Evolutionary conservation across 257 asterid genomes (phyloP).

Genomic region (Gynochthodes officinalis): DNA sequence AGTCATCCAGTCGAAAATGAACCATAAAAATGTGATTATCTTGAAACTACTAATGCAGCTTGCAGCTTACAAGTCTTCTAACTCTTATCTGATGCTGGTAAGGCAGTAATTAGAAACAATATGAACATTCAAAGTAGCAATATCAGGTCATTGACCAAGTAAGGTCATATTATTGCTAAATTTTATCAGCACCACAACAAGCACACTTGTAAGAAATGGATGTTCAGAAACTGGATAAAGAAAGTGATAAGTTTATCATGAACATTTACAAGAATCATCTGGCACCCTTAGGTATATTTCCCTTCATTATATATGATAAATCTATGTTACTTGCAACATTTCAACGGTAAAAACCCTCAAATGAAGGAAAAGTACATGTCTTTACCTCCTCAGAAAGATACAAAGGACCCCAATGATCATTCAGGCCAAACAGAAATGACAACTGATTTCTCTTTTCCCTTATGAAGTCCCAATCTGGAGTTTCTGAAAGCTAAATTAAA

Average conservation of each 20-base stretch:
- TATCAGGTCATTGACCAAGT: neutral
- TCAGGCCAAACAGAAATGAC: conserved; percentile 70
- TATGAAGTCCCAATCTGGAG: conserved; percentile 72
- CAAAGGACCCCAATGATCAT: conserved; percentile 97
- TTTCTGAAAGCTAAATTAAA: conserved; percentile 49
- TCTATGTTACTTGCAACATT: too few relatives aligned
- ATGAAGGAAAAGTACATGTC: neutral
- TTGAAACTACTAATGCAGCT: neutral
- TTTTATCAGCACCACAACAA: neutral
- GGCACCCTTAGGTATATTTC: neutral
- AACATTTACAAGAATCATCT: neutral
- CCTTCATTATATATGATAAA: neutral
- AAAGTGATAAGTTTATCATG: neutral
- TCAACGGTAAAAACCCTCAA: neutral
- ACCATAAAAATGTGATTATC: neutral
- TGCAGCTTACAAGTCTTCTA: neutral
- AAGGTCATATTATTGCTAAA: neutral
- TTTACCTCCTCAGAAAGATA: conserved; percentile 76
- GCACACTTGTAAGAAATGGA: neutral
- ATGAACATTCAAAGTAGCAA: neutral
- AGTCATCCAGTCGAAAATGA: neutral
- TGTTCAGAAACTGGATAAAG: neutral
- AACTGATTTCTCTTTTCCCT: conserved; percentile 51
- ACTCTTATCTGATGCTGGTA: neutral
- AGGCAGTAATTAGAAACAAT: neutral